These are phyloP conservation scores for Daldinia vernicosa DNA, from an alignment of 495 filamentous ascomycete genomes.

Conservation along the genomic window DNA sequence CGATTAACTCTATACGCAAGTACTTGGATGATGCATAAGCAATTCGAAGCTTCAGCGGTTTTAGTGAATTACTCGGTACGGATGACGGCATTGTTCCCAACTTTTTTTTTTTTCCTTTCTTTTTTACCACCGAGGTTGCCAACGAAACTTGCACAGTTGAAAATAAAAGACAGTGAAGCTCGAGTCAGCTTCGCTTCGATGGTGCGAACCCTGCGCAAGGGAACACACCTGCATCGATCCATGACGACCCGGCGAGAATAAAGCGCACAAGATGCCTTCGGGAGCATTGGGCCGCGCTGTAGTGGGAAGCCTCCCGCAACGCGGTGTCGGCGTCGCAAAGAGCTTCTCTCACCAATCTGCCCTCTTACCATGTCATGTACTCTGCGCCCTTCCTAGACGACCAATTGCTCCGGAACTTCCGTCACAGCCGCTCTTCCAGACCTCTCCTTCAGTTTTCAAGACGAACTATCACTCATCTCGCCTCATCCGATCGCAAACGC, in stretches of 20 bases:
- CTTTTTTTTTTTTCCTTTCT: conserved; percentile 21
- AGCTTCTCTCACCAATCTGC: conserved; percentile 18
- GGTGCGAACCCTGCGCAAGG: conserved; percentile 24
- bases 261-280: conserved; percentile 42
- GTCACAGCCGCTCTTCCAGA: conserved; percentile 7
- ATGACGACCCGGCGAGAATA: conserved; percentile 38
- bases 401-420: conserved; percentile 11
- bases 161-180: conserved; percentile 23
- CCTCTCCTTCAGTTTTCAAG: conserved; percentile 5
- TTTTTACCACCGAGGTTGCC: conserved; percentile 10
- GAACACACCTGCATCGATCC: conserved; percentile 12
- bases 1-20: conserved; percentile 12
- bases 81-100: conserved; percentile 40
- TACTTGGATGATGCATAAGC: conserved; percentile 13
- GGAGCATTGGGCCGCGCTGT: conserved; percentile 39
- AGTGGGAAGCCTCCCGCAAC: conserved; percentile 27
- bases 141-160: conserved; percentile 16
- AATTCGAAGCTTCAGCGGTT: not conserved
- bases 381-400: conserved; percentile 13
- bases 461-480: conserved; percentile 15
- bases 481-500: conserved; percentile 27
- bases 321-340: conserved; percentile 39
- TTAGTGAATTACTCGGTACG: conserved; percentile 20
- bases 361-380: conserved; percentile 14
- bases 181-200: conserved; percentile 32